Percentiles rank a stretch among this genome's conserved stretches.
These are phyloP conservation scores for Nemophila menziesii DNA, from an alignment of 257 asterid species.

Conservation along the genomic window DNA sequence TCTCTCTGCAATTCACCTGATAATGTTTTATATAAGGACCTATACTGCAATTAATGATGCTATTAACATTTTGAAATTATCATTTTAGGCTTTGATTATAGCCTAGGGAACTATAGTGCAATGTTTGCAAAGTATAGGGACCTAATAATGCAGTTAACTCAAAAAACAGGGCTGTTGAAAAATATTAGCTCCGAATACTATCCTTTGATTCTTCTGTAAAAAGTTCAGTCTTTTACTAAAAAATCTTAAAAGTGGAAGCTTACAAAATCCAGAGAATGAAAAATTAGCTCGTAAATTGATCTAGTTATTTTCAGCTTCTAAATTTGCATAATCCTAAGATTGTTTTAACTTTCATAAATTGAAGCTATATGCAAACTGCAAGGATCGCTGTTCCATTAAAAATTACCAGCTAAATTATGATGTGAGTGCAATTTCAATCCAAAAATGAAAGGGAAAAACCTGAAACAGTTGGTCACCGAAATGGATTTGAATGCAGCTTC, in stretches of 20 bases:
- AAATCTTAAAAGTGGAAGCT: neutral
- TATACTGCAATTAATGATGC: too few relatives aligned
- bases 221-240: neutral
- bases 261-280: neutral
- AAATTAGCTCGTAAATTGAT: neutral
- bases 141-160: too few relatives aligned
- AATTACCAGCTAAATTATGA: neutral
- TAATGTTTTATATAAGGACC: conserved; percentile 5
- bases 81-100: too few relatives aligned
- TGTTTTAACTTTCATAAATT: neutral
- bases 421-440: neutral
- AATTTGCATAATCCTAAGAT: neutral
- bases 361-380: too few relatives aligned
- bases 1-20: conserved; percentile 50
- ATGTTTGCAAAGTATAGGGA: too few relatives aligned
- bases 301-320: neutral
- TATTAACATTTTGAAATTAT: too few relatives aligned
- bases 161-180: neutral
- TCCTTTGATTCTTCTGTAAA: neutral
- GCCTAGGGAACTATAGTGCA: too few relatives aligned
- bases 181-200: neutral
- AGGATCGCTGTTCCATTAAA: neutral
- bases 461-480: conserved; percentile 54
- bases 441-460: conserved; percentile 24
- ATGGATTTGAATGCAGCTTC: conserved; percentile 64